A percentile compares a stretch with the other conserved stretches of the same genome.
These are phyloP conservation scores for Cordyceps militaris DNA, from an alignment of 2,329 filamentous ascomycete genomes.

Conservation along the genomic window DNA sequence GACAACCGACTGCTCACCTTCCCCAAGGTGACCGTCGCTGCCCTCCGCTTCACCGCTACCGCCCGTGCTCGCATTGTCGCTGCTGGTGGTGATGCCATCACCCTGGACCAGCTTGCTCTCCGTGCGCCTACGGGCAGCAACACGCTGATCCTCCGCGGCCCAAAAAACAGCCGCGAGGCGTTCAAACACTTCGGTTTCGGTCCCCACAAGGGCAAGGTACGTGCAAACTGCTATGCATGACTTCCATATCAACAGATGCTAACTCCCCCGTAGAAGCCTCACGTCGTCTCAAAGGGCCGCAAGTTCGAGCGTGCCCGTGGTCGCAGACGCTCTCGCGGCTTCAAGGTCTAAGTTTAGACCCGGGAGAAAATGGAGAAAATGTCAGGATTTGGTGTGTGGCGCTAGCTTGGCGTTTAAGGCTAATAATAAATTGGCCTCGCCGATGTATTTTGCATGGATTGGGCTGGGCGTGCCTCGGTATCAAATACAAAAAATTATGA, in stretches of 20 bases:
- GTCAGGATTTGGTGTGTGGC: conserved; percentile 8
- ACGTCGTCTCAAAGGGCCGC: conserved; percentile 96
- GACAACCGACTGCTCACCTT: conserved; percentile 89
- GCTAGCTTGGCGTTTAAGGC: conserved; percentile 23
- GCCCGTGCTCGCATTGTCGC: conserved; percentile 89
- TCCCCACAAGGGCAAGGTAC: conserved; percentile 93
- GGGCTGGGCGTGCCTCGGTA: conserved; percentile 44
- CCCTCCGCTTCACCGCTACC: conserved; percentile 92
- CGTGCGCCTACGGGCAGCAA: conserved; percentile 93
- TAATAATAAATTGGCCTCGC: conserved; percentile 24
- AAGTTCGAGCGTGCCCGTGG: conserved; percentile 99
- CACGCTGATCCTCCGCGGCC: conserved; percentile 92
- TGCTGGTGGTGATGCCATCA: conserved; percentile 91
- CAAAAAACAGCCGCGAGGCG: conserved; percentile 96
- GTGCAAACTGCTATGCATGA: conserved; percentile 21
- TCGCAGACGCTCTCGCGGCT: conserved; percentile 95
- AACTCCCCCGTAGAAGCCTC: conserved; percentile 67
- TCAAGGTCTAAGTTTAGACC: conserved; percentile 82
- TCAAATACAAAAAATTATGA: conserved; percentile 30
- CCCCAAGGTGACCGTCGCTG: conserved; percentile 89
- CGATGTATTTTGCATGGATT: conserved; percentile 34
- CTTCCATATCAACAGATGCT: conserved; percentile 21
- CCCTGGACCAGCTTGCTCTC: conserved; percentile 93
- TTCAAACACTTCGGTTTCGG: conserved; percentile 99
- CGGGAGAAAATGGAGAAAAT: neutral